Percentiles rank a stretch among this genome's conserved stretches.
These are phyloP conservation scores for Luvunga scandens DNA, from an alignment of 345 rosid genomes.

Conservation along the genomic window DNA sequence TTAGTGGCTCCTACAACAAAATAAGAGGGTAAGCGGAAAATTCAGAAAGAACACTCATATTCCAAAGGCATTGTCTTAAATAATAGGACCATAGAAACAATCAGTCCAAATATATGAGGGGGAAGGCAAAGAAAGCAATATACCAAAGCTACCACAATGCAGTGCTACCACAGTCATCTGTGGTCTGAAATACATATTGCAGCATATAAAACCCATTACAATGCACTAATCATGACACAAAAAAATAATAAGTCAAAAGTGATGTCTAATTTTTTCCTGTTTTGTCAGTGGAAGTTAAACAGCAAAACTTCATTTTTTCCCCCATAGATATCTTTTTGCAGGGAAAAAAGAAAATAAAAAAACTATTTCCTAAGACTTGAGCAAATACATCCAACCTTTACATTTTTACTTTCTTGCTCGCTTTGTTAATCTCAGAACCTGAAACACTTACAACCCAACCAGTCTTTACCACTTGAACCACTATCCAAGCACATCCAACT, in stretches of 20 bases:
- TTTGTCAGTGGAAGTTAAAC: neutral
- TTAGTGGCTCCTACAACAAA: conserved; percentile 65
- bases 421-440: neutral
- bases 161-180: neutral
- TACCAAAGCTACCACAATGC: neutral
- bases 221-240: neutral
- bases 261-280: neutral
- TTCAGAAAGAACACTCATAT: neutral
- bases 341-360: neutral
- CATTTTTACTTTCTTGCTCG: neutral
- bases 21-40: neutral
- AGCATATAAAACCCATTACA: neutral
- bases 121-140: neutral
- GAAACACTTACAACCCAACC: neutral
- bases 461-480: neutral
- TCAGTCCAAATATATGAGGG: neutral
- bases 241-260: neutral
- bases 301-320: neutral
- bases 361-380: neutral
- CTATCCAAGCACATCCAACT: neutral
- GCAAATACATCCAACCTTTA: neutral
- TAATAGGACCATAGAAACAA: neutral
- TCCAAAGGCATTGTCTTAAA: neutral
- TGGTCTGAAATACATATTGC: neutral
- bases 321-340: neutral